These are phyloP conservation scores for Malassezia pachydermatis DNA, from an alignment of 1,284 basidiomycete genomes.

Conservation along the genomic window DNA sequence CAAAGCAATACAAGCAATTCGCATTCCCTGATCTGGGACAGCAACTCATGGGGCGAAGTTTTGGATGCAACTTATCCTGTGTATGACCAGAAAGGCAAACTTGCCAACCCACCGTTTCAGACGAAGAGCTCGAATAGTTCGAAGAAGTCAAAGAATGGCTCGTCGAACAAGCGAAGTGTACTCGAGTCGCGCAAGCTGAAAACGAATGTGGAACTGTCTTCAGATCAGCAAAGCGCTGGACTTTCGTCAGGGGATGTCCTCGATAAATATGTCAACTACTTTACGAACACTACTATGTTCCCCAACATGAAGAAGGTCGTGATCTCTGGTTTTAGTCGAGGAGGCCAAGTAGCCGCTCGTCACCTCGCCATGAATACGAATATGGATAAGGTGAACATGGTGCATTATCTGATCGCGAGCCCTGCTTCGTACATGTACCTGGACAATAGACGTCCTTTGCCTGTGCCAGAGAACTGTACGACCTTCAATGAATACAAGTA, in stretches of 20 bases:
- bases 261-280: conserved; percentile 27
- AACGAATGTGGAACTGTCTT: not conserved
- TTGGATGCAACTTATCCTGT: conserved; percentile 22
- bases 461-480: conserved; percentile 6
- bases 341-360: conserved; percentile 33
- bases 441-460: conserved; percentile 15
- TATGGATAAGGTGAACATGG: conserved; percentile 19
- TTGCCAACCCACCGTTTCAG: conserved; percentile 6
- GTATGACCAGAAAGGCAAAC: conserved; percentile 6
- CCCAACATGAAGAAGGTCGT: conserved; percentile 35
- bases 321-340: conserved; percentile 37
- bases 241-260: conserved; percentile 29
- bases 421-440: conserved; percentile 41
- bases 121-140: not conserved
- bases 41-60: conserved; percentile 32
- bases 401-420: conserved; percentile 33
- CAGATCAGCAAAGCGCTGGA: conserved; percentile 7
- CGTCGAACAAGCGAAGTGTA: not conserved
- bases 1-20: conserved; percentile 9
- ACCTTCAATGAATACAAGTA: conserved; percentile 40
- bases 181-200: conserved; percentile 1
- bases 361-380: conserved; percentile 28
- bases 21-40: conserved; percentile 14
- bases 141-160: not conserved
- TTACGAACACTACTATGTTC: conserved; percentile 26